Percentiles rank a stretch among this genome's conserved stretches.
Conservation (phyloP, 768 basidiomycete genomes). For the Gyrodon lividus region DNA sequence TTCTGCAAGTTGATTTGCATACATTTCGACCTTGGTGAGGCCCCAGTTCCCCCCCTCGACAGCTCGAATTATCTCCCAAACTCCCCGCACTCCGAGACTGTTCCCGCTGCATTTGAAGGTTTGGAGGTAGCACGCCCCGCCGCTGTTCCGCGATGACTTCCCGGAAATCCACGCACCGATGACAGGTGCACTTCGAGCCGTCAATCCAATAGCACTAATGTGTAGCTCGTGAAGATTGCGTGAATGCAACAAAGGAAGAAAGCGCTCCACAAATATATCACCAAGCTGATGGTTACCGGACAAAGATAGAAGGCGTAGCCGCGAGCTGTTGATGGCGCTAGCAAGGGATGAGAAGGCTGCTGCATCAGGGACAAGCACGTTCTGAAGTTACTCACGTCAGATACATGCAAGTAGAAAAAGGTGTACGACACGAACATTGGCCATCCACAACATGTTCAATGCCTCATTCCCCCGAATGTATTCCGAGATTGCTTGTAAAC, state of each 20-base stretch:
- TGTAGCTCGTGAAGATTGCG: conserved; percentile 51
- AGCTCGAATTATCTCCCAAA: conserved; percentile 47
- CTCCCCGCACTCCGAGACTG: conserved; percentile 45
- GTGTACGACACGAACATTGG: conserved; percentile 45
- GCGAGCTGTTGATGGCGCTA: conserved; percentile 52
- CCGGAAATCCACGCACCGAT: conserved; percentile 54
- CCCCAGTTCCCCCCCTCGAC: conserved; percentile 50
- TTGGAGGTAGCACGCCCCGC: conserved; percentile 40
- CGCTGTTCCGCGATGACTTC: conserved; percentile 3
- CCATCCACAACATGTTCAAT: conserved; percentile 49
- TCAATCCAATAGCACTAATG: conserved; percentile 48
- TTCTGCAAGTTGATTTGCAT: conserved; percentile 38
- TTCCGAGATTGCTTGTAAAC: conserved; percentile 48
- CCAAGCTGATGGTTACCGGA: conserved; percentile 47
- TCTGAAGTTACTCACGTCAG: conserved; percentile 28
- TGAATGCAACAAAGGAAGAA: conserved; percentile 49
- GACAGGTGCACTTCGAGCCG: conserved; percentile 39
- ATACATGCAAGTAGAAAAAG: neutral
- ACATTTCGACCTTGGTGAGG: conserved; percentile 49
- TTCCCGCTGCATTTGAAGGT: conserved; percentile 60
- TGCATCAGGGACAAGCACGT: conserved; percentile 39
- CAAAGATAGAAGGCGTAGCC: conserved; percentile 48
- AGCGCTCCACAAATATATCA: conserved; percentile 47
- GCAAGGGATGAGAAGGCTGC: conserved; percentile 40
- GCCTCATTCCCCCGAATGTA: conserved; percentile 49